Evolutionary conservation across 345 rosid species (phyloP), one percentile per base, ranked within the genome.

Genomic region (Gossypium raimondii): DNA sequence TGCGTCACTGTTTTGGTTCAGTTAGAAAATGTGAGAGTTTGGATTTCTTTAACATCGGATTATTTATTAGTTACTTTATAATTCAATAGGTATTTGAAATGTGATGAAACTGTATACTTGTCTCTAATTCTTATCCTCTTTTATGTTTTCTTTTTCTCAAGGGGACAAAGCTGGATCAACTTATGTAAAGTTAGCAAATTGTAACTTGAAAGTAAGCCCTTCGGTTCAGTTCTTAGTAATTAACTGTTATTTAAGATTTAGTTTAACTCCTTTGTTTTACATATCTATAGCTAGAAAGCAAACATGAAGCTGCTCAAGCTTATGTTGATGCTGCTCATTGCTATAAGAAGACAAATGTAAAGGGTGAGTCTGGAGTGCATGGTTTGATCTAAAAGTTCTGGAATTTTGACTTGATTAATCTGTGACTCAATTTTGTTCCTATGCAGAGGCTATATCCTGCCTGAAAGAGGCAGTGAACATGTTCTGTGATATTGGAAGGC

Each of bases 391-490:
- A 11, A 73, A 25, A 7, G 41, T 50, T 25, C 24, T 3, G 51
- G 22, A 9, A 29, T 2, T 22, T 44, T 62, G 24, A 11, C 17
- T 65, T 16, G 27, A 1, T 65, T 43, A 1, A 43, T 27, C 52
- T 1, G 9, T 4, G 0, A 66, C 53, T 66, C 11, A 65, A 43
- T 18, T 66, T 44, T 18, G 4, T 63, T 27, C n/a, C 13, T 16
- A 60, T 89, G 84, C 89, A 95, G 98, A 95, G 86, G 91, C 99
- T 70, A 88, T 91, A 83, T 82, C 93, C 82, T 95, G 98, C 87
- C 86, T 93, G 78, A 85, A 81, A 77, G 85, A 87, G 79, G 99
- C 98, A 4, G 89, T 93, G 75, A 88, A 85, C 53, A 55, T 91
- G 82, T 89, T 88, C 59, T 91, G 93, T 80, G 99, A 95, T 76